Conservation (phyloP, 1,284 basidiomycete genomes). For the Mycosarcoma mackinlayi region DNA sequence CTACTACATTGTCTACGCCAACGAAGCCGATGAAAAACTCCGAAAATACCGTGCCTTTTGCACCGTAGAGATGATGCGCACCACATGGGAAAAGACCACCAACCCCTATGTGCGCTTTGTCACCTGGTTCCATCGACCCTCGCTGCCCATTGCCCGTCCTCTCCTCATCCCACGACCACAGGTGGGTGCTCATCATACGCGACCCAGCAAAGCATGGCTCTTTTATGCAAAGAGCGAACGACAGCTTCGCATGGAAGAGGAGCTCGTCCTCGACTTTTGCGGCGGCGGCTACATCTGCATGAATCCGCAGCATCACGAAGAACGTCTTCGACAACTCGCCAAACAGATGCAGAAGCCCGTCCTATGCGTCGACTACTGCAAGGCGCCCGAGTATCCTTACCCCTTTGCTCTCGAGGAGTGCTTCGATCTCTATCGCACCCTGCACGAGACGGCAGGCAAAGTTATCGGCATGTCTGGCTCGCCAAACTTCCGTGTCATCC, state of each 20-base stretch:
- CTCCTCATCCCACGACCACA: constrained; percentile 82
- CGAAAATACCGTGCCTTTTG: constrained; percentile 89
- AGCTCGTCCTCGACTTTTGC: constrained; percentile 77
- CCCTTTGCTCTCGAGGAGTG: constrained; percentile 85
- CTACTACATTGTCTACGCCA: constrained; percentile 94
- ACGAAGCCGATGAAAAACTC: constrained; percentile 87
- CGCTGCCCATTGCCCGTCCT: constrained; percentile 78
- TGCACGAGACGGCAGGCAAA: constrained; percentile 82
- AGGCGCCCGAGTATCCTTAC: constrained; percentile 78
- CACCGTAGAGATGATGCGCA: constrained; percentile 92
- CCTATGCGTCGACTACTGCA: constrained; percentile 90
- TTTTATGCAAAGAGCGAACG: constrained; percentile 82
- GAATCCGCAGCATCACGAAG: constrained; percentile 86
- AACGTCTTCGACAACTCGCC: constrained; percentile 87
- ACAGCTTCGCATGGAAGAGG: constrained; percentile 72
- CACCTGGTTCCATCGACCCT: constrained; percentile 73
- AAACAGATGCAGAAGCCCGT: constrained; percentile 82
- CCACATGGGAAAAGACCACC: constrained; percentile 94
- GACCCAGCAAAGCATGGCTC: constrained; percentile 84
- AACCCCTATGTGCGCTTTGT: constrained; percentile 87
- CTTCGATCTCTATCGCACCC: constrained; percentile 85
- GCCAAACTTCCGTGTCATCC: constrained; percentile 49
- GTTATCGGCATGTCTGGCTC: constrained; percentile 79
- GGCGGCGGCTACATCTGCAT: constrained; percentile 97
- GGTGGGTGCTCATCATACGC: constrained; percentile 69